These are phyloP conservation scores for Magnolia sinica DNA, from an alignment of 164 flowering plant species.

Conservation along the genomic window DNA sequence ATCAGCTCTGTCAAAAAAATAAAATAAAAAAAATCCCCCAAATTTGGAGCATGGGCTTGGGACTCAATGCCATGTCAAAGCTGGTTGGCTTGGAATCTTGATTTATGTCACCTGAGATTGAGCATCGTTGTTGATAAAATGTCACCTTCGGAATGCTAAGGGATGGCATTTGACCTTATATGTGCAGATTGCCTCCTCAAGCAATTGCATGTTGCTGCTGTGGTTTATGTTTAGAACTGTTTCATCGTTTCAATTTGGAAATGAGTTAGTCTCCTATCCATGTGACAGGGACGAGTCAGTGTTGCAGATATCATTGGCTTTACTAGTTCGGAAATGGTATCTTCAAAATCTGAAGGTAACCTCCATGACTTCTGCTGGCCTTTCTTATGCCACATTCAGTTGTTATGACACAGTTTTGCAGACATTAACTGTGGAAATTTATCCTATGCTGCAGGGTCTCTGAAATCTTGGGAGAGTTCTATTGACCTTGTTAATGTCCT, in stretches of 20 bases:
- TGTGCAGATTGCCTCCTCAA: not conserved
- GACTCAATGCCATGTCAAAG: not conserved
- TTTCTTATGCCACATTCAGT: not conserved
- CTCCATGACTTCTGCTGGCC: not conserved
- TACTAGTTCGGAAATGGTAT: conserved; percentile 56
- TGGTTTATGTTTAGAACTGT: not conserved
- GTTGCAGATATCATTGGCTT: conserved; percentile 83
- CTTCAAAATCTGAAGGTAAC: conserved; percentile 74
- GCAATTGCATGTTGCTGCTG: not conserved
- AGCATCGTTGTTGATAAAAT: not conserved
- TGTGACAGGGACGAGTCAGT: conserved; percentile 69
- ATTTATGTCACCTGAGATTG: not conserved
- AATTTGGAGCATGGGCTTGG: not conserved
- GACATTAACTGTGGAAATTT: not conserved
- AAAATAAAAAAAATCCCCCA: no score
- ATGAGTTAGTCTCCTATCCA: conserved; percentile 2
- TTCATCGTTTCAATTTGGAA: not conserved
- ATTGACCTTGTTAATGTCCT: conserved; percentile 81
- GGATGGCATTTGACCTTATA: not conserved
- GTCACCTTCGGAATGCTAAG: not conserved
- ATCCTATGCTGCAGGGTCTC: conserved; percentile 35
- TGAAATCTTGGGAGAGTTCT: conserved; percentile 77
- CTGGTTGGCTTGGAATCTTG: not conserved
- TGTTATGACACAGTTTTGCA: not conserved
- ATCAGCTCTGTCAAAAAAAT: not conserved